Conservation (phyloP, 495 filamentous ascomycete species). For the Evernia prunastri region DNA sequence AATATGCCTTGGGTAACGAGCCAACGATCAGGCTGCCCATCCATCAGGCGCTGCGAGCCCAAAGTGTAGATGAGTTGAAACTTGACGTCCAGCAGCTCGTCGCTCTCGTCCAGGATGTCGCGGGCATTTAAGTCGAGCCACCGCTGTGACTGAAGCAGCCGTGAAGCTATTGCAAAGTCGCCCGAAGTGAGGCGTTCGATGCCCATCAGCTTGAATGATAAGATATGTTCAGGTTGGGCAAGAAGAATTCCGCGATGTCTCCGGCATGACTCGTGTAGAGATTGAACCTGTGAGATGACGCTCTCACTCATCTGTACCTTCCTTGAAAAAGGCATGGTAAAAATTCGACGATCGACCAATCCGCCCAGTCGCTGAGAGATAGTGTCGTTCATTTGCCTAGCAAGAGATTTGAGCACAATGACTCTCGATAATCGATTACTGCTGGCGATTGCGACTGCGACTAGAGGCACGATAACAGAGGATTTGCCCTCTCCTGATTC, state of each 20-base stretch:
- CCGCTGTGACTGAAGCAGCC: slow-evolving; percentile 36
- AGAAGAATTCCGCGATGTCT: slow-evolving; percentile 51
- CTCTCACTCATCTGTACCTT: slow-evolving; percentile 31
- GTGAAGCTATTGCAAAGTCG: slow-evolving; percentile 24
- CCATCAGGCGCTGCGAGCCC: slow-evolving; percentile 47
- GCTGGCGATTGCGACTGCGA: slow-evolving; percentile 51
- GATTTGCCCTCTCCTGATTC: slow-evolving; percentile 55
- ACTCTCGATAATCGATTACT: slow-evolving; percentile 46
- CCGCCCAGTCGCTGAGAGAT: slow-evolving; percentile 53
- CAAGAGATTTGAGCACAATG: slow-evolving; percentile 56
- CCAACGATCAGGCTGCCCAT: slow-evolving; percentile 56
- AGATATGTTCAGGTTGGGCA: slow-evolving; percentile 60
- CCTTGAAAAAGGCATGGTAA: slow-evolving; percentile 57
- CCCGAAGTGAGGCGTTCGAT: slow-evolving; percentile 41
- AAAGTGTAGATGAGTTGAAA: slow-evolving; percentile 66
- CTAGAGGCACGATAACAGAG: slow-evolving; percentile 61
- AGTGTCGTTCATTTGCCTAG: slow-evolving; percentile 55
- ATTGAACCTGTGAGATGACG: slow-evolving; percentile 28
- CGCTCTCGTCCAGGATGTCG: slow-evolving; percentile 62
- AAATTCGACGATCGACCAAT: slow-evolving; percentile 44
- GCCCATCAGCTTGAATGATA: slow-evolving; percentile 62
- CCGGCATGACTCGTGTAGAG: slow-evolving; percentile 47
- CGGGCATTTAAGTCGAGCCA: slow-evolving; percentile 39
- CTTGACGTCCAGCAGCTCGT: slow-evolving; percentile 54
- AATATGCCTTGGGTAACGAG: slow-evolving; percentile 10